Evolutionary conservation across 202 grass and related monocot species (phyloP), one percentile per base, ranked within the genome.

Genomic region (Eragrostis tef): DNA sequence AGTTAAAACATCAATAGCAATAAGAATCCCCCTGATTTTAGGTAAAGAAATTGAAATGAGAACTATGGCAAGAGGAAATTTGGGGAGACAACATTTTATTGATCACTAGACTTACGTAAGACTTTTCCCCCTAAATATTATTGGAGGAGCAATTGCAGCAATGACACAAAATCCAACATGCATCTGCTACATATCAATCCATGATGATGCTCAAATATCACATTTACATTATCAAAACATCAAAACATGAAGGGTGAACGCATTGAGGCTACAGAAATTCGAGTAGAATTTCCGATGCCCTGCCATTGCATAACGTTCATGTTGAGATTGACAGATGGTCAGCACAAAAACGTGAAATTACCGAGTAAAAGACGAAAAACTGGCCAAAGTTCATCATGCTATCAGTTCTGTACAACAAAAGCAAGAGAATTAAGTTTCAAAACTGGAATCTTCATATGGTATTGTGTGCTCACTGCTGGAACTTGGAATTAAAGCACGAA

Each of bases 301-400:
- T 41, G 19, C 1, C 25, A 3, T 24, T 63, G 47, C 16, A 11
- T 19, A 6, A 78, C 2, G 13, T 64, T 51, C 34, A 39, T 39
- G 34, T 81, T 61, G 51, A 70, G 13, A 54, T 64, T 31, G 26
- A 39, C 54, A 71, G 57, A 63, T 79, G 27, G 31, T 14, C 29
- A 76, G 16, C 44, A 15, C 41, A 53, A 54, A 49, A 67, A 17
- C 0, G 12, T 34, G 69, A 50, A 80, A 79, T 71, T 93, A 98
- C 95, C 90, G 81, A 78, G 82, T 98, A 98, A 83, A 88, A 91
- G 75, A 92, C 8, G 52, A 98, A 94, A 82, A 98, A 94, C 60
- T 91, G 91, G 24, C 85, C 86, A 63, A 98, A 98, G 27, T 88
- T 94, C 80, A 94, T 66, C 71, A 88, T 39, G 79, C 95, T 94